Evolutionary conservation across 345 rosid genomes (phyloP), one percentile per base, ranked within the genome.

Genomic region (Salix dunnii): DNA sequence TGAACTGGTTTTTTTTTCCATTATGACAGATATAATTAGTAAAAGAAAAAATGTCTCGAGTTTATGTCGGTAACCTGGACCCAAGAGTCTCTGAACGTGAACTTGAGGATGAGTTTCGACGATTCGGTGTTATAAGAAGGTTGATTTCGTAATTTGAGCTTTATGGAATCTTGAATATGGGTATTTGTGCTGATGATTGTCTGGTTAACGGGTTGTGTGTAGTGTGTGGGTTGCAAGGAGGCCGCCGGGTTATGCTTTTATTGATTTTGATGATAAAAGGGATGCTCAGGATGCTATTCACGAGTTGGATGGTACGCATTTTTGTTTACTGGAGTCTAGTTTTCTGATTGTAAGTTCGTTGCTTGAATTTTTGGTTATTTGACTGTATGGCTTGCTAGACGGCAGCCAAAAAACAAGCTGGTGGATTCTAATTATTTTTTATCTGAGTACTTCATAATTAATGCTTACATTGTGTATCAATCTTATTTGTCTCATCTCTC

Each of bases 141-240:
- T 76, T 51, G 67, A 36, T 43, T 25, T 68, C 38, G 72, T 42
- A 0, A 4, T 1, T 75, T 17, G 2, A 40, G 11, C 35, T 68
- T 38, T 40, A 36, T 7, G 42, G 71, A 30, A 11, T 66, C 11
- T 64, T 63, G 38, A 10, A 13, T 7, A 17, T 18, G 43, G 28
- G 14, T 27, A 23, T 51, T 62, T 48, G 62, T 61, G 31, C 25
- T 76, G 25, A 27, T 61, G 16, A 28, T 67, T 28, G 60, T 71
- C 31, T 38, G 6, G 4, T 62, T 31, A 28, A 5, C 61, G 12
- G 17, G 70, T 18, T 48, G 10, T 76, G 66, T 86, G 74, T 80
- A 93, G 97, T 86, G 97, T 93, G 7, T 93, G 97, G 97, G 97
- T 91, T 86, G 96, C 97, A 38, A 89, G 97, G n/a, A 88, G 94